Base-by-base conservation (phyloP, 2,329 filamentous ascomycete species). In the Colletotrichum brevisporum region DNA sequence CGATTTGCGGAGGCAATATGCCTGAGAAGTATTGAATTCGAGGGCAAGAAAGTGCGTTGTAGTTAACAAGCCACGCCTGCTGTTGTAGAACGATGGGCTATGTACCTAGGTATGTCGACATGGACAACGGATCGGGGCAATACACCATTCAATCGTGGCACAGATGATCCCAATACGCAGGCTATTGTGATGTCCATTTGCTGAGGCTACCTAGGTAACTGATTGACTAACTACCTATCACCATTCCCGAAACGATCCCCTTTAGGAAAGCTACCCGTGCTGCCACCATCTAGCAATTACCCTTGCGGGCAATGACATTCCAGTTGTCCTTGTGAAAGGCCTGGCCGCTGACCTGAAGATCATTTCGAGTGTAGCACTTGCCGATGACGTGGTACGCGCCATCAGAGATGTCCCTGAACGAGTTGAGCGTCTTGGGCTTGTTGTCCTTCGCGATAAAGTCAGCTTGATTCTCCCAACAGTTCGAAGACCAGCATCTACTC, bases 381-480 rank as follows among this genome's bases (percentile, higher is more conserved):
- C 26, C 24, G 16, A 48, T 47, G 6, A 59, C n/a, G 6, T 50
- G n/a, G 15, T n/a, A n/a, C 2, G 59, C 68, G 36, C 68, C 64
- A 13, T 70, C 55, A 1, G 63, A 59, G 27, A 70, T 67, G 13
- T 52, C 47, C 15, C 50, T 24, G 57, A 62, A 70, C 1, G 53
- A 58, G n/a, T 53, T 24, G 16, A 67, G 43, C 6, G 53, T 56
- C 18, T 60, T 57, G 10, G 59, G 13, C 39, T 48, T 52, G 4
- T n/a, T 24, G 5, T 55, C 39, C 51, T 61, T 79, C 6, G 10
- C 5, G 31, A 36, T 10, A 36, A 36, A 5, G 27, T 45, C 43
- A 16, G 12, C 9, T 4, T 36, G n/a, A 10, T 6, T 21, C 0
- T 6, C 2, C 18, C 27, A 59, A 39, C 4, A 10, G 10, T 36